Evolutionary conservation across 768 basidiomycete species (phyloP).

Genomic region (Lyophyllum shimeji): DNA sequence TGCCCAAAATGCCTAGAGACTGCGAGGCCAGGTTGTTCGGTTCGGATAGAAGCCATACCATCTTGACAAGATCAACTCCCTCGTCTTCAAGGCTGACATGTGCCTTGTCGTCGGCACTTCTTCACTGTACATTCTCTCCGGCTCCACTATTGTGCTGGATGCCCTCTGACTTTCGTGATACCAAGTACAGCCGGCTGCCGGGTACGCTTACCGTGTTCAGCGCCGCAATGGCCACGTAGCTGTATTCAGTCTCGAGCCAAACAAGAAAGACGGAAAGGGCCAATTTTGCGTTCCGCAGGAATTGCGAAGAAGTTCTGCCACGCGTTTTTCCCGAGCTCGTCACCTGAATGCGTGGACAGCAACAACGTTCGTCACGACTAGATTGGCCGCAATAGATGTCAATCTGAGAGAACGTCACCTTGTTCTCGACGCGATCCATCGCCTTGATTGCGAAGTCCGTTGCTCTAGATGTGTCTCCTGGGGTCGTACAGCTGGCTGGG

Average conservation of each 20-base stretch:
- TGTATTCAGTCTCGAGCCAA: conserved; percentile 34
- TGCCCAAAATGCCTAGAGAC: conserved; percentile 30
- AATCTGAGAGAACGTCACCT: too few species aligned
- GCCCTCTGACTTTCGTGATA: neutral
- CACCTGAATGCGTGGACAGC: neutral
- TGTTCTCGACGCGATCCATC: neutral
- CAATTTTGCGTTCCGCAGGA: conserved; percentile 29
- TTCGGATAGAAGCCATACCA: conserved; percentile 34
- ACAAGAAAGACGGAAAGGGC: conserved; percentile 23
- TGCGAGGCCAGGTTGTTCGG: conserved; percentile 39
- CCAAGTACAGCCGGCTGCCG: conserved; percentile 29
- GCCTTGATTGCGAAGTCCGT: too few species aligned
- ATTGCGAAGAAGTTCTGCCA: conserved; percentile 7
- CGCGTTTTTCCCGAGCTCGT: neutral
- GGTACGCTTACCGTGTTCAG: conserved; percentile 22
- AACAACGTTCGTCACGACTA: too few species aligned
- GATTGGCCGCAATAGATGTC: too few species aligned
- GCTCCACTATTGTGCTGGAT: neutral
- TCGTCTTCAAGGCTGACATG: conserved; percentile 30
- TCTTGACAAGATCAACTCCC: conserved; percentile 25
- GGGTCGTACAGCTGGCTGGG: too few species aligned
- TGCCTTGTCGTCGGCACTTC: conserved; percentile 39
- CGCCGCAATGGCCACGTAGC: conserved; percentile 34
- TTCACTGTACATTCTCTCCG: conserved; percentile 5
- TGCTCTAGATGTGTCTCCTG: too few species aligned